phyloP scores from a whole-genome alignment of 768 basidiomycete species.

The Phylloporus rhodoxanthus region DNA sequence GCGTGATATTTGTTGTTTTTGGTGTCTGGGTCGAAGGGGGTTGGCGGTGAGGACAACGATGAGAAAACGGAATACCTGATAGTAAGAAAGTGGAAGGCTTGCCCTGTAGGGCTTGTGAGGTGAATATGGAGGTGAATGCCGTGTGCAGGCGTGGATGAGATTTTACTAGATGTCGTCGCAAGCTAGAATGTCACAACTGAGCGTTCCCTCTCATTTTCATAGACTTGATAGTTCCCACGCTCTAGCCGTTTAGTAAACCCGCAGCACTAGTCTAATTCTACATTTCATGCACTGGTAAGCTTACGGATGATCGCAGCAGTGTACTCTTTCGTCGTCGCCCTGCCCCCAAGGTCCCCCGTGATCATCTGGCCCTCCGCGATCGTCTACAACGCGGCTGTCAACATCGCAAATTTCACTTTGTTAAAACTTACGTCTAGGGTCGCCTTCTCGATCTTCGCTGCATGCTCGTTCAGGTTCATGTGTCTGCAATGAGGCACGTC shows the following conservation, averaged over 20 bases:
- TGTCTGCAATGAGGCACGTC: constrained; percentile 49
- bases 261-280: constrained; percentile 16
- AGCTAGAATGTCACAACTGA: constrained; percentile 19
- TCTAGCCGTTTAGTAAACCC: neutral
- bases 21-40: constrained; percentile 34
- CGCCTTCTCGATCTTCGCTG: constrained; percentile 87
- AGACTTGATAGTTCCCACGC: constrained; percentile 25
- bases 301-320: constrained; percentile 81
- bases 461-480: constrained; percentile 84
- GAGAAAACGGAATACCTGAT: constrained; percentile 35
- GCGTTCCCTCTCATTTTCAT: constrained; percentile 14
- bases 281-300: constrained; percentile 36
- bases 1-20: constrained; percentile 41
- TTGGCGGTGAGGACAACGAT: constrained; percentile 14
- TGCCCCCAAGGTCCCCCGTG: constrained; percentile 95
- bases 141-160: constrained; percentile 46
- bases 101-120: constrained; percentile 89
- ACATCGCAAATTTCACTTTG: neutral
- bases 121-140: constrained; percentile 51
- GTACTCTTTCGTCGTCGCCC: constrained; percentile 83
- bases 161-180: constrained; percentile 41
- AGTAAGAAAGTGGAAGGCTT: constrained; percentile 55
- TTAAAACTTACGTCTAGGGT: constrained; percentile 67
- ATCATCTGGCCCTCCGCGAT: constrained; percentile 95
- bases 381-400: constrained; percentile 48